These are phyloP conservation scores for Fusarium denticulatum DNA, from an alignment of 2,329 filamentous ascomycete species.

Conservation along the genomic window DNA sequence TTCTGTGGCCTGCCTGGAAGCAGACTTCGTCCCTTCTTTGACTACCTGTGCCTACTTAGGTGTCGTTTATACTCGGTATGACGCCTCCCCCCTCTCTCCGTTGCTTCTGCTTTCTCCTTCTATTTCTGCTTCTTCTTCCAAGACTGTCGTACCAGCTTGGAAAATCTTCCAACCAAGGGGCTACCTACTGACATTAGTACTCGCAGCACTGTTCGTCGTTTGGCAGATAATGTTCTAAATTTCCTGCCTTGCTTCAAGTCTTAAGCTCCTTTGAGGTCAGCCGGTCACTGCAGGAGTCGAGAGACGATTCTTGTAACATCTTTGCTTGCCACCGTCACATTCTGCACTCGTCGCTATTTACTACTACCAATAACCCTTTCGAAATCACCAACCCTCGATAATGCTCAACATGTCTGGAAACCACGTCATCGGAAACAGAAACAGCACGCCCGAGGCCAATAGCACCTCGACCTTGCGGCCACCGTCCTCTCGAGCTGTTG, in stretches of 20 bases:
- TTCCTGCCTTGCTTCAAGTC: conserved; percentile 44
- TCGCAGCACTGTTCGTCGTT: conserved; percentile 37
- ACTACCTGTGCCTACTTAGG: conserved; percentile 21
- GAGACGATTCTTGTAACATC: conserved; percentile 44
- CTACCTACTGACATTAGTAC: conserved; percentile 29
- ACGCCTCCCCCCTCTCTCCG: conserved; percentile 9
- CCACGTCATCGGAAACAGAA: conserved; percentile 82
- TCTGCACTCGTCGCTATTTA: conserved; percentile 26
- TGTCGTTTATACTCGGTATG: conserved; percentile 45
- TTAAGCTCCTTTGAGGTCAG: conserved; percentile 80
- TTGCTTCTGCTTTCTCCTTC: background rate
- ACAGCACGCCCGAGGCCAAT: conserved; percentile 94
- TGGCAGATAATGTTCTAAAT: conserved; percentile 50
- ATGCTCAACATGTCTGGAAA: conserved; percentile 75
- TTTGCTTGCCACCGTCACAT: conserved; percentile 32
- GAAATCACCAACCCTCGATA: conserved; percentile 33
- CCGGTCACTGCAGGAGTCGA: conserved; percentile 81
- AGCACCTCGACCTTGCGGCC: conserved; percentile 85
- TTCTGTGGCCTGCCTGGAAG: conserved; percentile 52
- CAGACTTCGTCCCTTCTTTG: conserved; percentile 50
- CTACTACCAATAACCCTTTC: conserved; percentile 10
- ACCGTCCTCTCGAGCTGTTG: conserved; percentile 80
- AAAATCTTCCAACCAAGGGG: conserved; percentile 5
- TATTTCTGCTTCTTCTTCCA: conserved; percentile 11
- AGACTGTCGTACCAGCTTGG: conserved; percentile 26